Base-by-base conservation (phyloP, 257 asterid genomes). In the Lantana camara region DNA sequence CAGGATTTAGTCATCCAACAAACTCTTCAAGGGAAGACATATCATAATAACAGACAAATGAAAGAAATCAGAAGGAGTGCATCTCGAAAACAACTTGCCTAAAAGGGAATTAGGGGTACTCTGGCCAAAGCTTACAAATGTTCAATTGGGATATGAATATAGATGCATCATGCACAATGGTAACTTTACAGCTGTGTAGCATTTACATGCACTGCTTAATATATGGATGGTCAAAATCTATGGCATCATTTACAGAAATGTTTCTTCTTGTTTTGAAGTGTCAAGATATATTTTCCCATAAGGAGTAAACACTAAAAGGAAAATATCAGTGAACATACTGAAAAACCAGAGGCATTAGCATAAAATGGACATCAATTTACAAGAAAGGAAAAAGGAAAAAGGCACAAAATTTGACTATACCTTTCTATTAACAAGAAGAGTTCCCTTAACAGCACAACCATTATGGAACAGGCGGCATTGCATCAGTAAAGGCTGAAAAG, bases 381-480 rank as follows among this genome's bases (percentile, higher is more conserved):
- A 35, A 2, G 1, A 2, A 35, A 4, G 7, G 11, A 3, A 35
- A 30, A 30, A 30, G 7, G 7, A 30, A 30, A 30, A 30, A 61
- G 29, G 22, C 49, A 17, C 37, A 16, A 14, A 34, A 13, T 30
- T 60, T 29, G 64, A 58, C 46, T 32, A 54, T 78, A 91, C 98
- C 96, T 75, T 83, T 60, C 40, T 73, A 72, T 91, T 80, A 3
- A 91, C 63, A 20, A 91, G 96, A 68, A 91, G 90, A 29, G 98
- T 91, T 64, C 98, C 98, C 71, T 91, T 91, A 34, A 86, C 93
- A 63, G 96, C 98, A 67, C 44, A 30, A 34, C 98, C 98, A 46
- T 80, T 49, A 57, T 68, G 58, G 83, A 84, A 91, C 69, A 91
- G 40, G 64, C 96, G 98, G 63, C 96, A 89, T 55, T 89, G 98